Evolutionary conservation across 2,329 filamentous ascomycete genomes (phyloP).

Genomic region (Trichoderma atroviride): DNA sequence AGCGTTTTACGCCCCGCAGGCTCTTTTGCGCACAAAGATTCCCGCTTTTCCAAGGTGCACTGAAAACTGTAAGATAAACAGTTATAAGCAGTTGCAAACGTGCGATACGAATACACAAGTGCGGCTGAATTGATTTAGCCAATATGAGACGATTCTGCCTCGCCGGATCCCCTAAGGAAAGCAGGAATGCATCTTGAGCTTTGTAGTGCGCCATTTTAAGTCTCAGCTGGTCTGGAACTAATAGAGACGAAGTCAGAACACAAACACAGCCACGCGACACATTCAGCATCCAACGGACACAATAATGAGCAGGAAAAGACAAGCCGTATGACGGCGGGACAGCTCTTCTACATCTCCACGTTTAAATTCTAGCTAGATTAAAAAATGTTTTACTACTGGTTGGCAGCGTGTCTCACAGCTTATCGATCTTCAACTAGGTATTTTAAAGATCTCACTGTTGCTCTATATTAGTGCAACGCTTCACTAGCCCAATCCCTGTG

Average conservation of each 20-base stretch:
- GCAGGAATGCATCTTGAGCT: neutral
- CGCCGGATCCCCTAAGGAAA: neutral
- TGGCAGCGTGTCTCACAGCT: neutral
- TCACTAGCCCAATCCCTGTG: constrained; percentile 1
- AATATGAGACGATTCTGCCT: neutral
- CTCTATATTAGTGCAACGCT: neutral
- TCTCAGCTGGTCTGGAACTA: neutral
- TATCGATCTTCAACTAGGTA: neutral
- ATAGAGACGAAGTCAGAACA: too few species aligned
- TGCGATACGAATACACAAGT: neutral
- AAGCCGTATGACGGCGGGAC: neutral
- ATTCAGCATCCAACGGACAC: neutral
- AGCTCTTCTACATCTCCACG: neutral
- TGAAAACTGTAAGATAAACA: neutral
- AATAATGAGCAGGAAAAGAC: neutral
- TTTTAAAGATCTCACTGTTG: neutral
- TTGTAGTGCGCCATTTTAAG: neutral
- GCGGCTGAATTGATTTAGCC: neutral
- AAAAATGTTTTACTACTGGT: neutral
- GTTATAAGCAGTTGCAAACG: neutral
- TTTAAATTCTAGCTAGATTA: neutral
- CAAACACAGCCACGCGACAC: neutral
- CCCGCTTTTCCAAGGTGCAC: neutral
- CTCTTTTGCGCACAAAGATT: neutral
- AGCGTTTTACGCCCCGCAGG: neutral